Evolutionary conservation across 108 stramenopile species (phyloP).

Genomic region (Ochromonas danica): DNA sequence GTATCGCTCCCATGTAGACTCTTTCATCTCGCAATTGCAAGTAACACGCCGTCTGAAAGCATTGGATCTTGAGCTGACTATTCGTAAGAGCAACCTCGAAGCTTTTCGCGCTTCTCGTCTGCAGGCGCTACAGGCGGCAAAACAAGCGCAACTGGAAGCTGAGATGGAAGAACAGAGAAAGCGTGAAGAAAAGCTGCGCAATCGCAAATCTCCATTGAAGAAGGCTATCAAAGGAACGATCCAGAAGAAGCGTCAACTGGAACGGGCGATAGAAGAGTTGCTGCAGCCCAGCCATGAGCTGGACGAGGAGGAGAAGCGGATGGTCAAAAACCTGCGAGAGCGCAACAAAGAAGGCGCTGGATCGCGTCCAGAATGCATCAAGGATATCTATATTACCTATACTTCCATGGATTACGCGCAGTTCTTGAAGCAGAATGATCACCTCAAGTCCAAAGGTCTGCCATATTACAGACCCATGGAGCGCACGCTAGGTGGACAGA

Average conservation of each 20-base stretch:
- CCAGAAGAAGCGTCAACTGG: background rate
- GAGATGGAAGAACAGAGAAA: background rate
- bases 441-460: constrained; percentile 4
- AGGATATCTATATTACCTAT: constrained; percentile 1
- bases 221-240: too few species aligned
- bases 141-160: background rate
- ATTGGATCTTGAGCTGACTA: background rate
- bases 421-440: constrained; percentile 13
- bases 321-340: constrained; percentile 11
- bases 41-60: background rate
- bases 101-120: background rate
- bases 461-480: constrained; percentile 24
- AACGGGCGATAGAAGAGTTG: background rate
- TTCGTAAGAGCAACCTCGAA: background rate
- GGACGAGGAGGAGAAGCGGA: constrained; percentile 27
- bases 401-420: background rate
- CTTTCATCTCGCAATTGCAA: background rate
- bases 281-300: background rate
- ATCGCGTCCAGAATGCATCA: constrained; percentile 3
- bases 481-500: background rate
- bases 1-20: background rate
- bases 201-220: background rate
- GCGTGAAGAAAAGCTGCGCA: background rate
- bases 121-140: background rate
- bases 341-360: background rate